Evolutionary conservation across 352 stramenopile species (phyloP).

Genomic region (Pythium apleroticum): DNA sequence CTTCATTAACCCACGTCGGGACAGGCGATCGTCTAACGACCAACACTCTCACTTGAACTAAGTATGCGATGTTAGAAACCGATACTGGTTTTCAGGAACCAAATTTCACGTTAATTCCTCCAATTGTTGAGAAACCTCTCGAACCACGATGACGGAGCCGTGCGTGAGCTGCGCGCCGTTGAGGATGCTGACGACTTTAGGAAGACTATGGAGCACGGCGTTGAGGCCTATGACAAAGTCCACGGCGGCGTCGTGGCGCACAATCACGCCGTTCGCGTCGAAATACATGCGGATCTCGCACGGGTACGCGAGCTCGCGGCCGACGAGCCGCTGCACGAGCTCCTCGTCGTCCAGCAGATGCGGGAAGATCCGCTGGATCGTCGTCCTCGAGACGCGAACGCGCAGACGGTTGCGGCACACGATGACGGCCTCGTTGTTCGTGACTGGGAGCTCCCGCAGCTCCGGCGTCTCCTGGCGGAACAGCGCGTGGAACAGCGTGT

Average conservation of each 20-base stretch:
- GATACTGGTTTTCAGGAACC: background rate
- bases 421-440: background rate
- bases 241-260: conserved; percentile 41
- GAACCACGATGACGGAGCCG: conserved; percentile 40
- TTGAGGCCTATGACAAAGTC: conserved; percentile 39
- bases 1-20: too few species aligned
- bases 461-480: background rate
- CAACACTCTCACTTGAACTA: too few species aligned
- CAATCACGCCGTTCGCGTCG: conserved; percentile 37
- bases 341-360: conserved; percentile 35
- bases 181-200: conserved; percentile 34
- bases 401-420: conserved; percentile 22
- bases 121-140: background rate
- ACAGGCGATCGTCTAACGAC: too few species aligned
- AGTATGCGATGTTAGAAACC: background rate
- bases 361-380: conserved; percentile 56
- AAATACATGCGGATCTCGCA: conserved; percentile 52
- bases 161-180: conserved; percentile 39
- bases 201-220: conserved; percentile 30
- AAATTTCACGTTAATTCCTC: background rate
- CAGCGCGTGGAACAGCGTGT: conserved; percentile 8
- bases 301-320: conserved; percentile 44
- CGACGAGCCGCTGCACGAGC: conserved; percentile 41
- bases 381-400: conserved; percentile 46
- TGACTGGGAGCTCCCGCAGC: background rate